Conservation (phyloP, 2,329 filamentous ascomycete species). For the Xylaria sp. region DNA sequence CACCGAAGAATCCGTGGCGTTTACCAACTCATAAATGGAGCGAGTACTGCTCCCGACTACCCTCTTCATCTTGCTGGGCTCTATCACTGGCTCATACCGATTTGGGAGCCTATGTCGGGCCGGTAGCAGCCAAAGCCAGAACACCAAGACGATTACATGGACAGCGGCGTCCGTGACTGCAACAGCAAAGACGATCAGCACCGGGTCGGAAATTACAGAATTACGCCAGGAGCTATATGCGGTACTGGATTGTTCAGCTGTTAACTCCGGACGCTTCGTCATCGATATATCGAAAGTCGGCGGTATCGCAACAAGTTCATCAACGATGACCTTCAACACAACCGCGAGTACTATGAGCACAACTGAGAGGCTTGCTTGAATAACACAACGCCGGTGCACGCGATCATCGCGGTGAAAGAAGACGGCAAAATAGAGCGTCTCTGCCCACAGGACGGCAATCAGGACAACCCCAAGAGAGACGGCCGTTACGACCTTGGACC, state of each 20-base stretch:
- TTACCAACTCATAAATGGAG: slow-evolving; percentile 18
- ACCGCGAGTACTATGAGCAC: slow-evolving; percentile 2
- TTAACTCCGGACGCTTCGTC: slow-evolving; percentile 5
- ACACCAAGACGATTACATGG: slow-evolving; percentile 17
- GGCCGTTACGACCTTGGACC: slow-evolving; percentile 10
- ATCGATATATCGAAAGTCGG: not conserved
- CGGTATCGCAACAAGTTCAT: slow-evolving; percentile 11
- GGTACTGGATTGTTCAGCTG: slow-evolving; percentile 10
- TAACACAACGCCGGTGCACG: slow-evolving; percentile 7
- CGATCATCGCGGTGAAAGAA: slow-evolving; percentile 13
- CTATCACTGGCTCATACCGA: slow-evolving; percentile 19
- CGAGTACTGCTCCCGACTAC: not conserved
- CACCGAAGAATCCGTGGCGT: not conserved
- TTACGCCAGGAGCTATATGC: slow-evolving; percentile 13
- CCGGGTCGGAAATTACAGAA: slow-evolving; percentile 1
- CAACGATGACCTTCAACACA: not conserved
- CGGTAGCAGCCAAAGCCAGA: slow-evolving; percentile 28
- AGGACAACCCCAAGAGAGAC: slow-evolving; percentile 9
- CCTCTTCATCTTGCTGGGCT: not conserved
- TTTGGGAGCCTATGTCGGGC: slow-evolving; percentile 22
- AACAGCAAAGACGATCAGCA: slow-evolving; percentile 2
- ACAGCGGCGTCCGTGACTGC: slow-evolving; percentile 4
- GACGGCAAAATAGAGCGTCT: slow-evolving; percentile 13
- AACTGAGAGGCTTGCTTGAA: slow-evolving; percentile 11
- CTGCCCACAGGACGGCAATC: not conserved